Conservation (phyloP, 495 filamentous ascomycete genomes). For the Tricharina praecox region DNA sequence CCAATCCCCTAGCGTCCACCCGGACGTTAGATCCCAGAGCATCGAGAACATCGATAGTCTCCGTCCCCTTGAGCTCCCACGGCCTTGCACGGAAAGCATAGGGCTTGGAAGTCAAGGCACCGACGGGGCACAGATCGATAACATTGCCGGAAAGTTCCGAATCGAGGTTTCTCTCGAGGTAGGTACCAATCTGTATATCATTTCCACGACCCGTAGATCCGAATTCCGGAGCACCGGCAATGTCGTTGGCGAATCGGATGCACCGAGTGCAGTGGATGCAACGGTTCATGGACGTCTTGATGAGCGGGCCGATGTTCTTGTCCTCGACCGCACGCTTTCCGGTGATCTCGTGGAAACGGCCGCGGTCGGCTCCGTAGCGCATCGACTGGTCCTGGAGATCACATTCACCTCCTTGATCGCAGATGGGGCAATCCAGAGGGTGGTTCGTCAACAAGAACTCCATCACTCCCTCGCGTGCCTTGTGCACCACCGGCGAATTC, state of each 20-base stretch:
- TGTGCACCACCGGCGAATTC: slow-evolving; percentile 84
- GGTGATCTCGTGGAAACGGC: slow-evolving; percentile 83
- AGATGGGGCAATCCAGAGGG: slow-evolving; percentile 92
- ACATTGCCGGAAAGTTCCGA: slow-evolving; percentile 92
- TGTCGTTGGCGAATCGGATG: slow-evolving; percentile 91
- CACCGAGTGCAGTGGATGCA: slow-evolving; percentile 98
- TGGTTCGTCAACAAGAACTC: slow-evolving; percentile 96
- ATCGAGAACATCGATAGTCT: slow-evolving; percentile 88
- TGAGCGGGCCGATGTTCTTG: slow-evolving; percentile 95
- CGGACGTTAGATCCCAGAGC: slow-evolving; percentile 86
- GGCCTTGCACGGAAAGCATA: slow-evolving; percentile 93
- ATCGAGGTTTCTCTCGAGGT: slow-evolving; percentile 78
- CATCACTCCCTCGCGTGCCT: slow-evolving; percentile 96
- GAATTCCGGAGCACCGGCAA: slow-evolving; percentile 87
- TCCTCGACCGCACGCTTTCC: slow-evolving; percentile 97
- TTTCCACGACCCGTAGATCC: slow-evolving; percentile 90
- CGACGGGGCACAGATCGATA: slow-evolving; percentile 94
- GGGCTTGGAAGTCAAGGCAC: slow-evolving; percentile 88
- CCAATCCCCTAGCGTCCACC: slow-evolving; percentile 79
- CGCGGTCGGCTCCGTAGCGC: slow-evolving; percentile 90
- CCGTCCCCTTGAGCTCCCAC: slow-evolving; percentile 85
- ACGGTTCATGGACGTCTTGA: slow-evolving; percentile 99
- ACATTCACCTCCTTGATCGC: slow-evolving; percentile 96
- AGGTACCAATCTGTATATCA: slow-evolving; percentile 94
- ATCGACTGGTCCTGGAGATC: slow-evolving; percentile 98